Base-by-base conservation (phyloP, 1,284 basidiomycete genomes). In the Mycena sp. region DNA sequence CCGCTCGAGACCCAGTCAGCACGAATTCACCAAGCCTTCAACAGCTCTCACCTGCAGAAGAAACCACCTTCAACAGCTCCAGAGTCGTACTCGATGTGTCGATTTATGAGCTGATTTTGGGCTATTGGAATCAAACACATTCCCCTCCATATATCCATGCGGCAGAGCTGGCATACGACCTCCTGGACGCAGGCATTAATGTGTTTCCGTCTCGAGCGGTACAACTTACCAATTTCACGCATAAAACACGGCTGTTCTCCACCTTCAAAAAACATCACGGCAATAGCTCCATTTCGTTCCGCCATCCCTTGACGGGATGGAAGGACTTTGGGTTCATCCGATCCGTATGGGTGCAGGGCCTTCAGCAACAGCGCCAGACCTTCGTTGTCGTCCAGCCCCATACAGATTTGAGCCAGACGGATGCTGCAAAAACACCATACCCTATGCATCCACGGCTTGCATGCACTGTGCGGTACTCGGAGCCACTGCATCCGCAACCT, bases 221-320 rank as follows among this genome's bases (percentile, higher is more conserved):
- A 57, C 46, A 35, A 44, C 43, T 46, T 11, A 46, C 53, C 16
- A 1, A 10, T 14, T 46, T 55, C 21, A 11, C 6, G 21, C 53
- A 55, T 19, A 55, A 55, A 19, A 55, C 17, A 1, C 29, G 43
- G 16, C 41, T 12, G 7, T 55, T 55, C 30, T 44, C 53, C 30
- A 3, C 17, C 17, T 45, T 55, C 41, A 4, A n/a, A 29, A 44
- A 55, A 35, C 41, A 55, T 21, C 3, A 29, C 29, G 53, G 30
- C n/a, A 46, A 55, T 19, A 55, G 54, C 35, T 56, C 54, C 41
- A 56, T 56, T 46, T 56, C 54, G 1, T 56, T 56, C 41, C 52
- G 40, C 11, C 41, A 55, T n/a, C 52, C 52, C 38, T 43, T 16
- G 16, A 43, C 41, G 12, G 54, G 54, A 46, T 25, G 37, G 26